Percentiles rank a stretch among this genome's conserved stretches.
Conservation (phyloP, 345 rosid species). For the Turnera subulata region DNA sequence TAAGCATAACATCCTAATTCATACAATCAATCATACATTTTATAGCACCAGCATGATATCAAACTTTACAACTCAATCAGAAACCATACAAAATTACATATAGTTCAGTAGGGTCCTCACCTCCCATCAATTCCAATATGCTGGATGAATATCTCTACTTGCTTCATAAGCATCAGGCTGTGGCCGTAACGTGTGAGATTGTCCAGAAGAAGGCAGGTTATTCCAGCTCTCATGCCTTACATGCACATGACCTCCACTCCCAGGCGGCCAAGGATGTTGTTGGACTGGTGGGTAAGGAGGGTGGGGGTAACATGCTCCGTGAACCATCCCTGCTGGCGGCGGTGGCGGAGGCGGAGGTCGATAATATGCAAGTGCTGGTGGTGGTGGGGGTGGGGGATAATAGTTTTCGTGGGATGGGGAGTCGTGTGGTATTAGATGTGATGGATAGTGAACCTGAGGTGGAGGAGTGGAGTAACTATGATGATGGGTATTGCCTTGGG, state of each 20-base stretch:
- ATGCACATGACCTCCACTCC: background rate
- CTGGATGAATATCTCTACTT: background rate
- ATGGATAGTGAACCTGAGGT: background rate
- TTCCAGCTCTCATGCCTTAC: background rate
- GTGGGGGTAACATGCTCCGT: background rate
- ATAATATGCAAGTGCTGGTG: background rate
- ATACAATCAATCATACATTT: no score
- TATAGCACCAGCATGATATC: no score
- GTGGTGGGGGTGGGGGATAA: background rate
- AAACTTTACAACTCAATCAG: no score
- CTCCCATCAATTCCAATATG: background rate
- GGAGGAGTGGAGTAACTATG: background rate
- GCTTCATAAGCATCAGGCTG: background rate
- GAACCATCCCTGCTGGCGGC: background rate
- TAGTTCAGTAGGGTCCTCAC: no score
- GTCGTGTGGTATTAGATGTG: no score
- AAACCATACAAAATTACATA: no score
- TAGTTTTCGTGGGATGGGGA: background rate
- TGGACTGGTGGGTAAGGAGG: background rate
- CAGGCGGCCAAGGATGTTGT: background rate
- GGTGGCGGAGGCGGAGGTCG: background rate
- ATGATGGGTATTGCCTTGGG: background rate
- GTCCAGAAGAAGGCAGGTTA: background rate
- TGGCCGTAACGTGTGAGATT: background rate
- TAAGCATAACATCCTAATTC: no score